These are phyloP conservation scores for Brachypodium distachyon DNA, from an alignment of 202 grass and related monocot genomes.

Conservation along the genomic window DNA sequence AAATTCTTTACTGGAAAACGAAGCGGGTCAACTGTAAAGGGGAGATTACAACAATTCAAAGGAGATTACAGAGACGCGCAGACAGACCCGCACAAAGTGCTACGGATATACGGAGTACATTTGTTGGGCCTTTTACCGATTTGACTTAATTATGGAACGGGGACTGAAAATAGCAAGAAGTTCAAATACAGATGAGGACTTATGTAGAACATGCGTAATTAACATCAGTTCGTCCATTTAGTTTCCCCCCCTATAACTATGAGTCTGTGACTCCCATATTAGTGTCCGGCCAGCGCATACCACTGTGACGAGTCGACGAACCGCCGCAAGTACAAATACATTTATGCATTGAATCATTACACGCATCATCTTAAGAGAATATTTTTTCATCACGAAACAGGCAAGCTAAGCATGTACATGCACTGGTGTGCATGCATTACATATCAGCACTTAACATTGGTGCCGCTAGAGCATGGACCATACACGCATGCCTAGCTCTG, in stretches of 20 bases:
- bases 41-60: too few species aligned
- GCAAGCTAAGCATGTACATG: neutral
- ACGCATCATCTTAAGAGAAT: neutral
- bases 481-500: neutral
- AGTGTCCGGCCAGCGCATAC: neutral
- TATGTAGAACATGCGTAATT: neutral
- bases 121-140: too few species aligned
- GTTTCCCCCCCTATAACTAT: too few species aligned
- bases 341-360: neutral
- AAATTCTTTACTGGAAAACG: too few species aligned
- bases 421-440: neutral
- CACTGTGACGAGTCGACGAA: neutral
- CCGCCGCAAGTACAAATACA: neutral
- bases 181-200: too few species aligned
- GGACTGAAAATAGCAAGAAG: too few species aligned
- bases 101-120: too few species aligned
- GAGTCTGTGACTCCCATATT: neutral
- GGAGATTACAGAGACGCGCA: too few species aligned
- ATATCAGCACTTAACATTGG: neutral
- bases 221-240: neutral
- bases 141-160: too few species aligned
- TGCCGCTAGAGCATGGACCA: neutral
- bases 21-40: too few species aligned
- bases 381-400: neutral
- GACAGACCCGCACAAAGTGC: too few species aligned